Conservation (phyloP, 2,329 filamentous ascomycete species). For the Davidsoniella neocaledoniae region DNA sequence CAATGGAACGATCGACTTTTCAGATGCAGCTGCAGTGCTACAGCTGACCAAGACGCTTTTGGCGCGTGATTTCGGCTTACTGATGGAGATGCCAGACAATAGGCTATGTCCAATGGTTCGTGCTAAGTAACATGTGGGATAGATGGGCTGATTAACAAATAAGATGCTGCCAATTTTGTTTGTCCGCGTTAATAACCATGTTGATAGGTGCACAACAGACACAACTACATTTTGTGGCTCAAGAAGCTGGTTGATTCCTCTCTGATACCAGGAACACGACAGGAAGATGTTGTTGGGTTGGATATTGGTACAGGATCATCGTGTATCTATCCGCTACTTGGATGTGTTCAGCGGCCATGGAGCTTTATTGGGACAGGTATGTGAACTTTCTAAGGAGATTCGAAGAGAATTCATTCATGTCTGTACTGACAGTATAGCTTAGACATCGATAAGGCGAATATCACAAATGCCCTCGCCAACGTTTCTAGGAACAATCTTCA, state of each 20-base stretch:
- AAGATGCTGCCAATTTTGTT: not conserved
- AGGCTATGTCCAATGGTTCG: conserved; percentile 71
- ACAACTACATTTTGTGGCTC: conserved; percentile 85
- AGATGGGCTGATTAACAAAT: not conserved
- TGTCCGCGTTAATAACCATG: not conserved
- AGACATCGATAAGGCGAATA: conserved; percentile 61
- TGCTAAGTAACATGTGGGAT: not conserved
- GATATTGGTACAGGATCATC: conserved; percentile 87
- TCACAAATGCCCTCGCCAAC: conserved; percentile 50
- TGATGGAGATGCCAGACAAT: conserved; percentile 55
- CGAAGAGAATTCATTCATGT: not conserved
- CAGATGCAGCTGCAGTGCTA: conserved; percentile 57
- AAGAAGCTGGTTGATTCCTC: conserved; percentile 65
- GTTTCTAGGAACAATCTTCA: conserved; percentile 47
- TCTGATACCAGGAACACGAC: conserved; percentile 27
- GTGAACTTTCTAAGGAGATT: not conserved
- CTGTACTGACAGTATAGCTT: conserved; percentile 4
- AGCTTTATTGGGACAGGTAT: conserved; percentile 47
- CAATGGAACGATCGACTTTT: conserved; percentile 54
- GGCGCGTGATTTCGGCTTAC: conserved; percentile 55
- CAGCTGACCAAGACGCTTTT: conserved; percentile 70
- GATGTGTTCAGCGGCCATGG: conserved; percentile 57
- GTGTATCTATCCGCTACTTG: conserved; percentile 78
- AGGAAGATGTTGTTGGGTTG: conserved; percentile 46
- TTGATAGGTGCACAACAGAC: conserved; percentile 41